Base-by-base conservation (phyloP, 2,329 filamentous ascomycete species). In the Thermomyces lanuginosus region DNA sequence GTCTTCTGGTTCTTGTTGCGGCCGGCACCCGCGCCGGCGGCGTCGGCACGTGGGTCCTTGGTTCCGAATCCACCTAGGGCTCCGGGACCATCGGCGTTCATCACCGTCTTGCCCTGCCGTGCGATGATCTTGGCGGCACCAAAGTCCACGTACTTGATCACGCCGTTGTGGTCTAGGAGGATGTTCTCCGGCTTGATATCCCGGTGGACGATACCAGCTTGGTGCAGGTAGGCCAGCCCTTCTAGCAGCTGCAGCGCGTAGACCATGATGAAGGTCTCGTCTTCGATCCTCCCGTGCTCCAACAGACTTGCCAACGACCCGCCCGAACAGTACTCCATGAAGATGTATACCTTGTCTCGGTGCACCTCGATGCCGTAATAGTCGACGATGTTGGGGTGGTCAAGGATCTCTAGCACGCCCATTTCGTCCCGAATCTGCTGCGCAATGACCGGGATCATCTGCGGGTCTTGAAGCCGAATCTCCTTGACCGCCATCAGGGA, bases 101-200 rank as follows among this genome's bases (percentile, higher is more conserved):
- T 72, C 10, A 92, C 61, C 3, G 89, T 95, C 42, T 83, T 81
- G 34, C 84, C 84, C 51, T 93, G 81, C 24, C 84, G 76, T 22
- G 89, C 84, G 45, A 98, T 93, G 36, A 95, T 78, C 52, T 95
- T 98, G 34, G 89, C 86, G 1, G 89, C 89, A 33, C 89, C 89
- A 51, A 98, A 98, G 49, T 98, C 89, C 39, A 98, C 89, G 47
- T 92, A 98, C 52, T 98, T 98, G 61, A 98, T 93, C 31, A 98
- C 82, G 39, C 89, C 89, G 45, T 92, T 91, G 56, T 95, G 83
- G 48, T 98, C 86, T 28, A 95, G 76, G 6, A 98, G 69, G 42
- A 98, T 89, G 46, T 98, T 92, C 52, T 95, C 89, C 37, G 86
- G 86, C 51, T 98, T 98, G 52, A 98, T 93, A 52, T 98, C 86